Conservation (phyloP, 371 early-diverging fungal species). For the Nematocida ironsii region DNA sequence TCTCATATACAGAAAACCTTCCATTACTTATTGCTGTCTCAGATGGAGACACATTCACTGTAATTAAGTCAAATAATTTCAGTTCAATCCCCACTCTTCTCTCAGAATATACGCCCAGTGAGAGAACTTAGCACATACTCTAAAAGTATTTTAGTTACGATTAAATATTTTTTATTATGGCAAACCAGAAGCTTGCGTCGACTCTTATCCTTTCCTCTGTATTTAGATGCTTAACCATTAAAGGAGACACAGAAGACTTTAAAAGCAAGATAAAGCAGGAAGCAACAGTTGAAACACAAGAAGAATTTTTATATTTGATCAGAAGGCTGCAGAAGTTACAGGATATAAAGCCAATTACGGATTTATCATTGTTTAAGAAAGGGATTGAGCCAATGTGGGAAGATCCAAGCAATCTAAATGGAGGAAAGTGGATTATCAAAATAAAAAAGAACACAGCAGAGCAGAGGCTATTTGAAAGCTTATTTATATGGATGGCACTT, state of each 20-base stretch:
- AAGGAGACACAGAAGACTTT: slow-evolving; percentile 43
- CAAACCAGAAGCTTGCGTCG: not conserved
- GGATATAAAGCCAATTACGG: slow-evolving; percentile 81
- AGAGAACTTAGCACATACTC: not conserved
- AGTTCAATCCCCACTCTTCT: not conserved
- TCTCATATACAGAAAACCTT: not conserved
- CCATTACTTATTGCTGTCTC: slow-evolving; percentile 21
- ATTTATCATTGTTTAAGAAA: slow-evolving; percentile 85
- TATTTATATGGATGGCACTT: slow-evolving; percentile 58
- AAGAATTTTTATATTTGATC: slow-evolving; percentile 47
- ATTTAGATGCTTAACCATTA: not conserved
- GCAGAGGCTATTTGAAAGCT: slow-evolving; percentile 74
- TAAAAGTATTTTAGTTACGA: not conserved
- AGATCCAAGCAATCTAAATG: slow-evolving; percentile 80
- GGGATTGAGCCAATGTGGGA: slow-evolving; percentile 96
- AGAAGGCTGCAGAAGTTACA: slow-evolving; percentile 71
- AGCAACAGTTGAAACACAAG: slow-evolving; percentile 19
- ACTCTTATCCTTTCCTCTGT: slow-evolving; percentile 49
- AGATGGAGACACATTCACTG: slow-evolving; percentile 1
- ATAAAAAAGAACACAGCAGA: slow-evolving; percentile 84
- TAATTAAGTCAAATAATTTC: not conserved
- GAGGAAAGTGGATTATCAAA: slow-evolving; percentile 93
- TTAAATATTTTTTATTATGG: slow-evolving; percentile 30
- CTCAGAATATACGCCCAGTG: not conserved
- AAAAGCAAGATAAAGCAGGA: slow-evolving; percentile 44